Percentiles rank a stretch among this genome's conserved stretches.
phyloP scores from a whole-genome alignment of 805 yeast species.

The Pichia membranifaciens region DNA sequence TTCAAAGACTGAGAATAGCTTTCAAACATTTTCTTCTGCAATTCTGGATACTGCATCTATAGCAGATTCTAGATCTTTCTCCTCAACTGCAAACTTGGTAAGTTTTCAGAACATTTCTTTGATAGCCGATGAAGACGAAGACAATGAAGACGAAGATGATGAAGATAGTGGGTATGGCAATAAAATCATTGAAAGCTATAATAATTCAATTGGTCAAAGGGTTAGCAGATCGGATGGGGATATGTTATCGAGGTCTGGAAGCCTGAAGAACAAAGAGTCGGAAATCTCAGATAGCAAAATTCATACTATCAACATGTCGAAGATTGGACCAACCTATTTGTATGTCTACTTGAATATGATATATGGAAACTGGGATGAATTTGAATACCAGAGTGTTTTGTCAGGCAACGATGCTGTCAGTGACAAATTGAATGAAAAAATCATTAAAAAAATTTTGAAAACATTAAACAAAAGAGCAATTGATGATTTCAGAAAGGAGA shows the following conservation, averaged over 20 bases:
- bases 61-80: not conserved
- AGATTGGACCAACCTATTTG: slow-evolving; percentile 7
- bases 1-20: not conserved
- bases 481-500: slow-evolving; percentile 1
- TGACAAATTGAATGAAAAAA: not conserved
- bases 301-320: slow-evolving; percentile 1
- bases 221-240: not conserved
- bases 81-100: not conserved
- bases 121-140: slow-evolving; percentile 1
- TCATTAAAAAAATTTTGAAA: not conserved
- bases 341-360: slow-evolving; percentile 6
- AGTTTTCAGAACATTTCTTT: slow-evolving; percentile 3
- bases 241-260: not conserved
- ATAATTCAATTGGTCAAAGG: not conserved
- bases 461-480: not conserved
- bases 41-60: not conserved
- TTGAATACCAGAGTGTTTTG: not conserved
- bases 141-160: not conserved
- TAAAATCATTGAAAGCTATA: not conserved
- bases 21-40: not conserved
- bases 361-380: slow-evolving; percentile 11
- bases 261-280: not conserved
- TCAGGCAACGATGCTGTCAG: too few species aligned
- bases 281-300: not conserved
- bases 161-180: not conserved